phyloP scores from a whole-genome alignment of 306 rosid genomes.

The Rosa lucieae region DNA sequence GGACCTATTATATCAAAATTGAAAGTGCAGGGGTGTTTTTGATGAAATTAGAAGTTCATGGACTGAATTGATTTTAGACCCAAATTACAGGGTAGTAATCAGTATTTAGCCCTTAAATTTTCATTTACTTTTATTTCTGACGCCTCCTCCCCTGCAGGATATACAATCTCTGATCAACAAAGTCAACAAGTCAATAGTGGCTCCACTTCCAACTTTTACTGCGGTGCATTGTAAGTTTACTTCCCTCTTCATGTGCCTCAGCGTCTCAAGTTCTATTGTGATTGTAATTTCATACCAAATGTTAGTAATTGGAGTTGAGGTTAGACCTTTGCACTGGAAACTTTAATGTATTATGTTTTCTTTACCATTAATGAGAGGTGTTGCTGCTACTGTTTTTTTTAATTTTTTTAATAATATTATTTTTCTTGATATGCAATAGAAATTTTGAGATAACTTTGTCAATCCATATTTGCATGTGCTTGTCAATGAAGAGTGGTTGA shows the following conservation, averaged over 20 bases:
- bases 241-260: conserved; percentile 5
- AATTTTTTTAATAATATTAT: background rate
- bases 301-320: background rate
- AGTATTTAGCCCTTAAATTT: too few species aligned
- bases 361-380: background rate
- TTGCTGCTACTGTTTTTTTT: background rate
- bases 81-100: too few species aligned
- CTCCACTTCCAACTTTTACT: conserved; percentile 93
- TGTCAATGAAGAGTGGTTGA: background rate
- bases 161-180: conserved; percentile 94
- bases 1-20: too few species aligned
- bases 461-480: background rate
- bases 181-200: conserved; percentile 86
- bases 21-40: too few species aligned
- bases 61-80: too few species aligned
- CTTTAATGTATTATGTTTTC: background rate
- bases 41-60: too few species aligned
- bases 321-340: background rate
- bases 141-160: conserved; percentile 53
- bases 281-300: background rate
- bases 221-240: conserved; percentile 82
- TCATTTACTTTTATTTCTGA: background rate
- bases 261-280: background rate
- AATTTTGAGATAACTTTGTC: background rate
- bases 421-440: background rate